Base-by-base conservation (phyloP, 2,329 filamentous ascomycete genomes). In the Beauveria asiatica region DNA sequence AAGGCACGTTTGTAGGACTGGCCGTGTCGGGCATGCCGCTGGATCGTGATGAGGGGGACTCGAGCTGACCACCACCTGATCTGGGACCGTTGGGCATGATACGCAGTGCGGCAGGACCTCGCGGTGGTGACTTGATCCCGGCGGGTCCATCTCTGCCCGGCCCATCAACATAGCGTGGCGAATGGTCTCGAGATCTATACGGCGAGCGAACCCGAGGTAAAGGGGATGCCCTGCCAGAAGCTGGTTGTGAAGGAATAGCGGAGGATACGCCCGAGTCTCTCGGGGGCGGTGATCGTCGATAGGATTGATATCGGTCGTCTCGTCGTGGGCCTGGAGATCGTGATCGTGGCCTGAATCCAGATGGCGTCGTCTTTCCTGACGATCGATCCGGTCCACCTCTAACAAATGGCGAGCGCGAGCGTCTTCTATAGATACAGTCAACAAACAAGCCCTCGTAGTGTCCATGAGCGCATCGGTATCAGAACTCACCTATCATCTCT, bases 181-280 rank as follows among this genome's bases (percentile, higher is more conserved):
- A 74, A 57, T 65, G 73, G 54, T 78, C 74, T 9, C 76, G 76
- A 13, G 79, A 77, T 54, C 74, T 70, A 57, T 74, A 73, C 23
- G 74, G 76, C 11, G 82, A 83, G 16, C 79, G 80, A 49, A 71
- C 72, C 63, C 77, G 70, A 7, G 78, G 77, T 16, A 80, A 78
- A n/a, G 82, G 81, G 16, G 81, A 82, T 11, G 80, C 79, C 64
- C 76, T 76, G 60, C 79, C 76, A 2, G 81, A 84, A 9, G 73
- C 75, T 17, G 74, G 76, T 70, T 77, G 76, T 49, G 81, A 83
- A 46, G 76, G 76, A 3, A 83, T 73, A 19, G 76, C 75, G 5
- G 81, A 82, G 17, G 79, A 77, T 23, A 80, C 74, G 25, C 73
- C 75, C 7, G 80, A 78, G 42, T 82, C 79, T 59, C 78, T 75